Conservation (phyloP, 495 filamentous ascomycete genomes). For the Aspergillus cavernicola region DNA sequence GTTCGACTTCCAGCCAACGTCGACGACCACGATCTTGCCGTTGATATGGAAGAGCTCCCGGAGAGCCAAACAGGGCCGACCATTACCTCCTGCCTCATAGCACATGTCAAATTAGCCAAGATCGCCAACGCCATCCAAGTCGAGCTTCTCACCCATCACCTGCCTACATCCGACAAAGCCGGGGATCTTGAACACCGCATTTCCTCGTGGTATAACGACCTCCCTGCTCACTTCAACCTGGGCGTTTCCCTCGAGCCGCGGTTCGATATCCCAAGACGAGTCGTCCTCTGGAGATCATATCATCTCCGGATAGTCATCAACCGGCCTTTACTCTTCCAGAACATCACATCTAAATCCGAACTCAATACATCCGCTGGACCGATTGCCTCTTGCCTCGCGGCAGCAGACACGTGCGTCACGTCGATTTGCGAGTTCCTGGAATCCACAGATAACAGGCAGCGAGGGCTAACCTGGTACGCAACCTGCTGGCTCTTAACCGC, state of each 20-base stretch:
- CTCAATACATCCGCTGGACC: constrained; percentile 13
- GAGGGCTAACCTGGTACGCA: constrained; percentile 22
- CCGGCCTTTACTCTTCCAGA: constrained; percentile 20
- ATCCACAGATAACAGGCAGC: constrained; percentile 13
- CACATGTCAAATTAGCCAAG: constrained; percentile 23
- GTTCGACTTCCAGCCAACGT: constrained; percentile 20
- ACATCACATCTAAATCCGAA: constrained; percentile 15
- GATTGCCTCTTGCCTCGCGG: constrained; percentile 15
- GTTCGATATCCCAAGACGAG: constrained; percentile 15
- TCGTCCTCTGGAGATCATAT: constrained; percentile 19
- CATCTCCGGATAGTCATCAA: constrained; percentile 24
- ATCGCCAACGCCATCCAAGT: constrained; percentile 24
- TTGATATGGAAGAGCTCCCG: constrained; percentile 23
- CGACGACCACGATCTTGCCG: constrained; percentile 22
- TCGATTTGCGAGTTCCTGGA: constrained; percentile 20
- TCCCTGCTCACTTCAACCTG: constrained; percentile 14
- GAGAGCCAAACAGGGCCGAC: constrained; percentile 12
- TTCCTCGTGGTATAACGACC: constrained; percentile 13
- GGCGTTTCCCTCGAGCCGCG: constrained; percentile 10
- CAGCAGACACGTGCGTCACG: constrained; percentile 17
- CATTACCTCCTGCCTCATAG: constrained; percentile 22
- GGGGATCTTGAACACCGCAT: constrained; percentile 17
- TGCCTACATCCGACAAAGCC: constrained; percentile 16
- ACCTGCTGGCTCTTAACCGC: constrained; percentile 23
- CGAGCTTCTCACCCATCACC: constrained; percentile 21